These are phyloP conservation scores for Colletotrichum sp. DNA, from an alignment of 2,329 filamentous ascomycete genomes.

Conservation along the genomic window DNA sequence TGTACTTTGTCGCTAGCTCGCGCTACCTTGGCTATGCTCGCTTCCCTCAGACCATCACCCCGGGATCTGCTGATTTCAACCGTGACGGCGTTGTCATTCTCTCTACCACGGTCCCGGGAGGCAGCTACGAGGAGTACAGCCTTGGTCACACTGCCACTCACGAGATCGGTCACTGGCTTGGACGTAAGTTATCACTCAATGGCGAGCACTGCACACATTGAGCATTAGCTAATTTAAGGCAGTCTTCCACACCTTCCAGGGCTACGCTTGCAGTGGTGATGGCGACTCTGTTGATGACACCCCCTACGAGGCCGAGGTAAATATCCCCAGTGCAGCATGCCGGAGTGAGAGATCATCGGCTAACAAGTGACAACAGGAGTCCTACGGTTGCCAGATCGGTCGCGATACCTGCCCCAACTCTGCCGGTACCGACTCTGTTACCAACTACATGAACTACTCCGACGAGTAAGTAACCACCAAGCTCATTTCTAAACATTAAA, in stretches of 20 bases:
- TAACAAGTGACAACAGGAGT: not conserved
- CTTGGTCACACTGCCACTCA: slow-evolving; percentile 39
- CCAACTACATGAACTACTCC: slow-evolving; percentile 47
- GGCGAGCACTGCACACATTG: not conserved
- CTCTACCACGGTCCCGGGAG: slow-evolving; percentile 40
- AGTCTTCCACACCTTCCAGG: slow-evolving; percentile 52
- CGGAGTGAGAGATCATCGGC: not conserved
- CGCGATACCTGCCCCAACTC: slow-evolving; percentile 39
- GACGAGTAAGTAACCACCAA: slow-evolving; percentile 37
- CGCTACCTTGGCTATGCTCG: slow-evolving; percentile 50
- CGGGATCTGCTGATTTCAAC: slow-evolving; percentile 36
- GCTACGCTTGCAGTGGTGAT: slow-evolving; percentile 35
- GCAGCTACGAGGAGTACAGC: slow-evolving; percentile 36
- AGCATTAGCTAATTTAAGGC: not conserved
- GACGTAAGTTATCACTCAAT: slow-evolving; percentile 23
- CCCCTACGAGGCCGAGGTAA: slow-evolving; percentile 35
- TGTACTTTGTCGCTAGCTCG: slow-evolving; percentile 49
- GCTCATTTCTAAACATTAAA: not conserved
- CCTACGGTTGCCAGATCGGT: slow-evolving; percentile 38
- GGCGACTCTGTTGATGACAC: slow-evolving; percentile 48
- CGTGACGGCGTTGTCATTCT: slow-evolving; percentile 44
- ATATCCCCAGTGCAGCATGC: rapidly evolving
- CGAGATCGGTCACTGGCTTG: slow-evolving; percentile 55
- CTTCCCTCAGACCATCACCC: slow-evolving; percentile 39
- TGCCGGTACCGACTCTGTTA: slow-evolving; percentile 38